Percentiles rank a stretch among this genome's conserved stretches.
Evolutionary conservation across 768 basidiomycete genomes (phyloP).

Genomic region (Tricholoma furcatifolium): DNA sequence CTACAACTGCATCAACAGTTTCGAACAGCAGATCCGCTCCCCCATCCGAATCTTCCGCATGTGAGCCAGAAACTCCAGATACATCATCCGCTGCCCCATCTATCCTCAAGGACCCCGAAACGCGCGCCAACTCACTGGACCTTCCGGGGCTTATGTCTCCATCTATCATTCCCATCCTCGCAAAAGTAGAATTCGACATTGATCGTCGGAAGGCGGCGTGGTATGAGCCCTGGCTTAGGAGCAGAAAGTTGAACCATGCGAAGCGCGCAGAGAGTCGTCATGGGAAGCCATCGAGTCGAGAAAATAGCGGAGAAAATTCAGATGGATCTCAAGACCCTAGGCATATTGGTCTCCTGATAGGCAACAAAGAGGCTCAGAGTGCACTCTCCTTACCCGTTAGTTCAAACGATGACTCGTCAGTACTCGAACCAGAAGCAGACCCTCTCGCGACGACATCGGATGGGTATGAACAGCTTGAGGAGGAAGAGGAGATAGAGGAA

Average conservation of each 20-base stretch:
- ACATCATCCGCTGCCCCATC: constrained; percentile 39
- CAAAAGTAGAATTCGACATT: constrained; percentile 95
- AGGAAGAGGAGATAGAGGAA: constrained; percentile 10
- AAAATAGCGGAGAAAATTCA: constrained; percentile 17
- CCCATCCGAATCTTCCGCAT: constrained; percentile 42
- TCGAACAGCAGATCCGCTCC: constrained; percentile 49
- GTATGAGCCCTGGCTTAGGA: constrained; percentile 84
- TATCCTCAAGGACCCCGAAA: constrained; percentile 30
- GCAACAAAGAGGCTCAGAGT: constrained; percentile 42
- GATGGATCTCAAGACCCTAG: constrained; percentile 25
- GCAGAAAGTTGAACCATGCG: constrained; percentile 57
- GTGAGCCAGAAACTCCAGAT: constrained; percentile 54
- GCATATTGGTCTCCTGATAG: constrained; percentile 54
- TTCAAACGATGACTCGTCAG: constrained; percentile 13
- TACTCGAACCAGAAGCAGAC: neutral
- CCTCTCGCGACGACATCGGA: constrained; percentile 1
- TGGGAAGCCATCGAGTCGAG: constrained; percentile 22
- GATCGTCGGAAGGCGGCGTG: constrained; percentile 77
- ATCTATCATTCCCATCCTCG: constrained; percentile 78
- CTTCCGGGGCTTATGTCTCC: constrained; percentile 65
- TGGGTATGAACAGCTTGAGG: constrained; percentile 36
- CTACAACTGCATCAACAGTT: constrained; percentile 52
- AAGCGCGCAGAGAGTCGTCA: constrained; percentile 50
- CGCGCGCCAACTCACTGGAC: constrained; percentile 49
- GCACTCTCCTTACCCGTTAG: constrained; percentile 26